These are phyloP conservation scores for Dentipellis fragilis DNA, from an alignment of 768 basidiomycete genomes.

Conservation along the genomic window DNA sequence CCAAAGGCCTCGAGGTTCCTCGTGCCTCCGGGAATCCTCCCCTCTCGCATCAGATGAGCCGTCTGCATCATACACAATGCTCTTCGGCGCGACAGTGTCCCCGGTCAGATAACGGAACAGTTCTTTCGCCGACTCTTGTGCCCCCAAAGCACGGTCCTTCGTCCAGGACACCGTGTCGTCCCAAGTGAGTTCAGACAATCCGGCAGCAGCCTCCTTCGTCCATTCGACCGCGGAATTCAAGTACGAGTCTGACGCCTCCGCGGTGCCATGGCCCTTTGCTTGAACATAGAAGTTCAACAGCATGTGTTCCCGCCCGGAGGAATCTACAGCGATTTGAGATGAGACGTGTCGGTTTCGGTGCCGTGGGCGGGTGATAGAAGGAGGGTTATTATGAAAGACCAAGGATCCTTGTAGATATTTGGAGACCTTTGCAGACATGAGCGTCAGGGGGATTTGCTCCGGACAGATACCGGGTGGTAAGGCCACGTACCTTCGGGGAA, in stretches of 20 bases:
- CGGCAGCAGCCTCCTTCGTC: conserved; percentile 28
- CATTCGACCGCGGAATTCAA: conserved; percentile 34
- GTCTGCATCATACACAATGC: conserved; percentile 21
- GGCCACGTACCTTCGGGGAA: conserved; percentile 29
- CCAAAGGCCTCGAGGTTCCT: conserved; percentile 27
- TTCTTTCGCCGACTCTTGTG: conserved; percentile 35
- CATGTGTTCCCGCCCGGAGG: conserved; percentile 72
- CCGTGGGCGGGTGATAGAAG: conserved; percentile 62
- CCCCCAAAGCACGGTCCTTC: conserved; percentile 28
- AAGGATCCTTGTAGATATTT: conserved; percentile 61
- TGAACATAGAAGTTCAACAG: conserved; percentile 76
- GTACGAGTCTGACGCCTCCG: conserved; percentile 28
- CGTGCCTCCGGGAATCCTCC: conserved; percentile 20
- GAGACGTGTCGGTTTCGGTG: conserved; percentile 78
- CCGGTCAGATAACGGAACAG: conserved; percentile 72
- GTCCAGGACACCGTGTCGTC: conserved; percentile 43
- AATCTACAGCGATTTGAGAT: conserved; percentile 67
- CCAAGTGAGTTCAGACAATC: conserved; percentile 41
- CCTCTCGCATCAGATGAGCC: conserved; percentile 19
- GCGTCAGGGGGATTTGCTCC: too few species aligned
- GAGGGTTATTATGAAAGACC: conserved; percentile 74
- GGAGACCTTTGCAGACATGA: conserved; percentile 38
- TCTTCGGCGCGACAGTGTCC: conserved; percentile 32
- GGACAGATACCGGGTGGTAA: background rate
- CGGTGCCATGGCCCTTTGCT: conserved; percentile 38